These are phyloP conservation scores for Solanum appendiculatum DNA, from an alignment of 257 asterid genomes.

Conservation along the genomic window DNA sequence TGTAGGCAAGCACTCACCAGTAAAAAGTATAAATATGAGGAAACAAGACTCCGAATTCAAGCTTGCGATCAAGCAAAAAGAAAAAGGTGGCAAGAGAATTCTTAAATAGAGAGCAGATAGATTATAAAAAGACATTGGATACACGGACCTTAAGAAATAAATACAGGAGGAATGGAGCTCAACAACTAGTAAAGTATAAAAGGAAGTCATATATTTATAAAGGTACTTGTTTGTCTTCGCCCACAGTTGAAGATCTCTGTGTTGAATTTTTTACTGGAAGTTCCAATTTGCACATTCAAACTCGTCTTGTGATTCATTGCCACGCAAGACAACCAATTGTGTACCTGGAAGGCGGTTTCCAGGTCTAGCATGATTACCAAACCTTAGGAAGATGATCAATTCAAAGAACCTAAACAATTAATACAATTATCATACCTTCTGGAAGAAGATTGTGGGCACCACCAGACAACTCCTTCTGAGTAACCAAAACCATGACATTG, in stretches of 20 bases:
- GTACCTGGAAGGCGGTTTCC: constrained; percentile 36
- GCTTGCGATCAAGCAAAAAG: background rate
- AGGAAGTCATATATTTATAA: background rate
- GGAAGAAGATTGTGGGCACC: constrained; percentile 87
- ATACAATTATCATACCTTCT: constrained; percentile 42
- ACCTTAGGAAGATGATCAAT: background rate
- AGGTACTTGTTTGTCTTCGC: background rate
- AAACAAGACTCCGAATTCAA: background rate
- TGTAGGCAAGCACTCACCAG: background rate
- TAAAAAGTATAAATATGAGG: background rate
- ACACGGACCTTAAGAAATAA: background rate
- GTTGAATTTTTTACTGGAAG: background rate
- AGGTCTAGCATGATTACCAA: constrained; percentile 5
- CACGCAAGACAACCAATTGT: constrained; percentile 67
- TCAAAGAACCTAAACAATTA: background rate
- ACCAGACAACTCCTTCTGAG: constrained; percentile 60
- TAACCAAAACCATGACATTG: constrained; percentile 63
- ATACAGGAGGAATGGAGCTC: background rate
- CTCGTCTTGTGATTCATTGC: constrained; percentile 70
- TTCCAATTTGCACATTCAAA: constrained; percentile 18
- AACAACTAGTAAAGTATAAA: background rate
- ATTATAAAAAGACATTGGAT: background rate
- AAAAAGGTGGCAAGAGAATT: background rate
- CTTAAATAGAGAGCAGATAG: background rate
- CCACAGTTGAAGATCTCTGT: background rate